Conservation (phyloP, 2,329 filamentous ascomycete genomes). For the Fonsecaea monophora region DNA sequence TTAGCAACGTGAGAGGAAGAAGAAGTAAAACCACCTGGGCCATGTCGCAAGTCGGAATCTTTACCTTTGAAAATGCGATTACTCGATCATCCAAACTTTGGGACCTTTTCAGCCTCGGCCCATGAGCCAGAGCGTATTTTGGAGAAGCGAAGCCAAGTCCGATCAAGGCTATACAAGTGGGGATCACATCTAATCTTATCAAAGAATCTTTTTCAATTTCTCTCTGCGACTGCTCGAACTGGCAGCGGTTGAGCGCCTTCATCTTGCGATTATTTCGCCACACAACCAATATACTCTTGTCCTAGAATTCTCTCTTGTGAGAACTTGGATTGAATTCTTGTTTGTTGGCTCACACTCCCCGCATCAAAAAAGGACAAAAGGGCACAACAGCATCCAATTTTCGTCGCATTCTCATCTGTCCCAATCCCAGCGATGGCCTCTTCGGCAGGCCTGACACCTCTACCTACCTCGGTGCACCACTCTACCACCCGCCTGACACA, state of each 20-base stretch:
- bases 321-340: neutral
- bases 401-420: neutral
- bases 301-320: neutral
- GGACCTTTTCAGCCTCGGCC: neutral
- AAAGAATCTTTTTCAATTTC: neutral
- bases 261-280: neutral
- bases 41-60: neutral
- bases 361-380: no score
- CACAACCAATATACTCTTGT: neutral
- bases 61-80: neutral
- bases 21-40: neutral
- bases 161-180: neutral
- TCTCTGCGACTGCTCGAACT: neutral
- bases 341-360: no score
- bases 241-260: neutral
- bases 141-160: neutral
- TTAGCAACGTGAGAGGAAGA: neutral
- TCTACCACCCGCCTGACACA: conserved; percentile 37
- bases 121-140: neutral
- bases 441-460: conserved; percentile 34
- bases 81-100: neutral
- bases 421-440: neutral
- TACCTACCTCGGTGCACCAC: conserved; percentile 35
- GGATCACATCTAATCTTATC: neutral
- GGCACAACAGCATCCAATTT: neutral